Conservation (phyloP, 139 green algal species). For the Deuterostichococcus epilithicus region DNA sequence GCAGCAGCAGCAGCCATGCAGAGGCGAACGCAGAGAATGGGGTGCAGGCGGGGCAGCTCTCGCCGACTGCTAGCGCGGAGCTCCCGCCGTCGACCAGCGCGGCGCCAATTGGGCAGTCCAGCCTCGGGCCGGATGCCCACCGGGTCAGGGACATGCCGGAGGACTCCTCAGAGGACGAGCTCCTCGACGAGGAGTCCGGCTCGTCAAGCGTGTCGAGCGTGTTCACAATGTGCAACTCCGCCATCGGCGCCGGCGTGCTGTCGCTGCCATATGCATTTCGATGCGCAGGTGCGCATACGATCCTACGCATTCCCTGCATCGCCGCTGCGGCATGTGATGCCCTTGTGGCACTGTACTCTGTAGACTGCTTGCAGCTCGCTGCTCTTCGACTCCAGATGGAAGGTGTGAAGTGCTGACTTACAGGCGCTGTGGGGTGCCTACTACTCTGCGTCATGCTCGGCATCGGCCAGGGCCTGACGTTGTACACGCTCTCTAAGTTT, state of each 20-base stretch:
- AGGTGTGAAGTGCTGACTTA: no score
- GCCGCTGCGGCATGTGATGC: no score
- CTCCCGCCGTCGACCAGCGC: no score
- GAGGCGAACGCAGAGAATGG: no score
- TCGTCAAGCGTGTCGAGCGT: constrained; percentile 11
- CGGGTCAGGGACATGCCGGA: neutral
- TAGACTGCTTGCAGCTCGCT: no score
- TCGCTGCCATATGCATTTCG: constrained; percentile 70
- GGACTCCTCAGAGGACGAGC: neutral
- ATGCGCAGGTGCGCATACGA: constrained; percentile 28
- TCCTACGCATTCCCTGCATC: no score
- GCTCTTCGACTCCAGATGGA: no score
- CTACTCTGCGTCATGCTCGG: constrained; percentile 42
- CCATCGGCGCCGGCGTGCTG: constrained; percentile 68
- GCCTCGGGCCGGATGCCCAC: neutral
- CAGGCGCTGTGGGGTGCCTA: constrained; percentile 57
- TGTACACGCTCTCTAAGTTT: constrained; percentile 62
- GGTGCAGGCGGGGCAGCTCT: no score
- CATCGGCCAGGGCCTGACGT: constrained; percentile 51
- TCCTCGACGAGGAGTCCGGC: neutral
- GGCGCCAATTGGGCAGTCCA: neutral
- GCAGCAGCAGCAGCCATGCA: no score
- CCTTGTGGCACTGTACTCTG: no score
- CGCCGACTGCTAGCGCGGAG: no score
- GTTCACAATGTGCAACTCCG: constrained; percentile 52